Base-by-base conservation (phyloP, 2,329 filamentous ascomycete genomes). In the Verticillium albo-atrum region DNA sequence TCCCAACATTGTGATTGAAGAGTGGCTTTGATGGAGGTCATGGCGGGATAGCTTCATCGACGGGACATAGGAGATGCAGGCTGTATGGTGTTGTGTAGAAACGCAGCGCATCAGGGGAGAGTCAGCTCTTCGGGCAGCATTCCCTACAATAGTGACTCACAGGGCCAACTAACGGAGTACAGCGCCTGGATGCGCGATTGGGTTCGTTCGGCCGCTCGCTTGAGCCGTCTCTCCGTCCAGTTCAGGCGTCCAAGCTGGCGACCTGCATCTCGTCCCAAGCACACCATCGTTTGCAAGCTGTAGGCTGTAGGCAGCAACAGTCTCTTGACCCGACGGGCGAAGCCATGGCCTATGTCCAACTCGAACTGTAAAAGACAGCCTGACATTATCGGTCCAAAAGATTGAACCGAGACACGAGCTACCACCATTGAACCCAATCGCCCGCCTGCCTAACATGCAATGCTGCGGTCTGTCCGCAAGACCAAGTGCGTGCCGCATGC, bases 1-100 rank as follows among this genome's bases (percentile, higher is more conserved):
- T 77, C 79, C 82, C 82, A 85, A 6, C 14, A 53, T 1, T 10
- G 52, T 7, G 23, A 53, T 25, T 55, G 60, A 20, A 61, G 23
- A 17, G 35, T 14, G 1, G 60, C 42, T 9, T 42, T 53, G 47
- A 25, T 50, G 35, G 60, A 42, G 10, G 51, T 25, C 60, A 57
- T 61, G 34, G 4, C 28, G 50, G 32, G 17, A 14, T 28, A 15
- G 12, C 5, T 32, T 3, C n/a, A n/a, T n/a, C n/a, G n/a, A n/a
- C n/a, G n/a, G n/a, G n/a, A 12, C 9, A 32, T 32, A 14, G 30
- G 30, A 4, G 30, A 32, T 9, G 30, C 7, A 10, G n/a, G 30
- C 14, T 32, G 30, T 14, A 32, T 32, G 30, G 30, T 3, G 30
- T 4, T 9, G 1, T 32, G 9, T 14, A 10, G 3, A 32, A 32